Conservation (phyloP, 495 filamentous ascomycete genomes). For the Tricharina praecox region DNA sequence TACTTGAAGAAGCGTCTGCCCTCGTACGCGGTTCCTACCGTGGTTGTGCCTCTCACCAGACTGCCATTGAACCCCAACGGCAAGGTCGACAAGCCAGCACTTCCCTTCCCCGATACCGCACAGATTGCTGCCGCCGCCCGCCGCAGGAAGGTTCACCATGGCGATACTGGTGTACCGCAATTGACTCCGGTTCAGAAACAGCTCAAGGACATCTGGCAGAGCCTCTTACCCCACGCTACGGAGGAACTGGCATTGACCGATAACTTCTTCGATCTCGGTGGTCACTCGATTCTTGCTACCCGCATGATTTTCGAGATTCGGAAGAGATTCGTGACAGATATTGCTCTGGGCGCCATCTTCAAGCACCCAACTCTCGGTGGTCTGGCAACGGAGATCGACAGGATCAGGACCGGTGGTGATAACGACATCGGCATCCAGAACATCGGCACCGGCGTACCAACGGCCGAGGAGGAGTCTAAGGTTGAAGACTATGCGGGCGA, state of each 20-base stretch:
- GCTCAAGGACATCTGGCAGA: constrained; percentile 34
- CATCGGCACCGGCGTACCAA: constrained; percentile 19
- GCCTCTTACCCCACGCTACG: constrained; percentile 33
- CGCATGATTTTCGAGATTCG: constrained; percentile 54
- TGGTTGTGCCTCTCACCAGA: constrained; percentile 61
- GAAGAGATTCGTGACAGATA: constrained; percentile 45
- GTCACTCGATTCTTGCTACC: constrained; percentile 74
- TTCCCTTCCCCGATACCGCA: constrained; percentile 76
- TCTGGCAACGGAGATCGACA: constrained; percentile 62
- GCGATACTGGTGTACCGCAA: constrained; percentile 35
- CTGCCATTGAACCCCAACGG: constrained; percentile 89
- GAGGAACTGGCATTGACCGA: constrained; percentile 47
- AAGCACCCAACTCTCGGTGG: constrained; percentile 53
- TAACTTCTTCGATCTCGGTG: constrained; percentile 76
- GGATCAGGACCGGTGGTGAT: constrained; percentile 31
- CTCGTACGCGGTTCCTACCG: constrained; percentile 60
- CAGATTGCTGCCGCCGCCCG: constrained; percentile 35
- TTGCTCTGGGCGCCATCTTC: constrained; percentile 64
- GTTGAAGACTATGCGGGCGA: constrained; percentile 51
- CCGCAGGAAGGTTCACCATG: constrained; percentile 34
- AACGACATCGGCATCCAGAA: constrained; percentile 17
- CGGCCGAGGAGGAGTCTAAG: constrained; percentile 28
- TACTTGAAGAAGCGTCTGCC: constrained; percentile 62
- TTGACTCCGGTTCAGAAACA: constrained; percentile 13
- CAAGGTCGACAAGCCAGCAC: constrained; percentile 76